Percentiles rank a stretch among this genome's conserved stretches.
Conservation (phyloP, 257 asterid species). For the Scutellaria baicalensis region DNA sequence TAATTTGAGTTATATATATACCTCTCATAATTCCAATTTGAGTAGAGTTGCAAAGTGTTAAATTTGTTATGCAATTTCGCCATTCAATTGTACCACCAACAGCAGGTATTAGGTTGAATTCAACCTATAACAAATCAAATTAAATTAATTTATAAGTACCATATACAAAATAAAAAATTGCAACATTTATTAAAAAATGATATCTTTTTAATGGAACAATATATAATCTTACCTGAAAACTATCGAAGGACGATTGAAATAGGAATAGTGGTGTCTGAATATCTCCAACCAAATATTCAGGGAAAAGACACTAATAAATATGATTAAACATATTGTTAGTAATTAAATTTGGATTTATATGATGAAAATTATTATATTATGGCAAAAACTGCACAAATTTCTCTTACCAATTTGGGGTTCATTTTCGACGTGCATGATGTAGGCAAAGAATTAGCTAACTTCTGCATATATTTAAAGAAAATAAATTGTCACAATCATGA, state of each 20-base stretch:
- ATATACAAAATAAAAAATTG: background rate
- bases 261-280: conserved; percentile 25
- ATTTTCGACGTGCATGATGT: conserved; percentile 21
- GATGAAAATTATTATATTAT: background rate
- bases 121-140: conserved; percentile 1
- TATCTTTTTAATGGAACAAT: no score
- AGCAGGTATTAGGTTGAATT: conserved; percentile 2
- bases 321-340: background rate
- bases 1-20: background rate
- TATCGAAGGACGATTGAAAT: conserved; percentile 24
- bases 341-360: background rate
- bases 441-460: conserved; percentile 9
- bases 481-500: background rate
- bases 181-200: no score
- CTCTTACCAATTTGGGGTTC: conserved; percentile 22
- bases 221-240: conserved; percentile 18
- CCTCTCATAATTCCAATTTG: conserved; percentile 18
- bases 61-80: conserved; percentile 6
- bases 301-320: conserved; percentile 27
- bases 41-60: conserved; percentile 15
- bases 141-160: background rate
- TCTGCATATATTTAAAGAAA: background rate
- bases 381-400: background rate
- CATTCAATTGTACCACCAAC: conserved; percentile 13
- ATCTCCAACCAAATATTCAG: conserved; percentile 25